Evolutionary conservation across 768 basidiomycete genomes (phyloP).

Genomic region (Amanita exitialis): DNA sequence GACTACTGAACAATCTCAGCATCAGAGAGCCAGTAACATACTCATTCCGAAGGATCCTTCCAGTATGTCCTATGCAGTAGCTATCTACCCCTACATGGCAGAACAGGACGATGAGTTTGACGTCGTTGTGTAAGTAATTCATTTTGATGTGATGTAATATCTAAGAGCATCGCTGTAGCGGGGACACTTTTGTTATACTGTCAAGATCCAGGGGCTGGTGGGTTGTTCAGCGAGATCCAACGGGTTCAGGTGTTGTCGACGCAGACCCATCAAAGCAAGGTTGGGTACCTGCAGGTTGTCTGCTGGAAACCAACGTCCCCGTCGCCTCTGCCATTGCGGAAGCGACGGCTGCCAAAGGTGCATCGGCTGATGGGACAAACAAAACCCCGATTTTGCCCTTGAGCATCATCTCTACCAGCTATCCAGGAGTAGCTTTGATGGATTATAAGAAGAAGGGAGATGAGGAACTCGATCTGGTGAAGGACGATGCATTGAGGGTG

Average conservation of each 20-base stretch:
- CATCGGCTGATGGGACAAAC: conserved; percentile 27
- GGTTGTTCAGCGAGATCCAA: conserved; percentile 93
- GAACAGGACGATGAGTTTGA: conserved; percentile 99
- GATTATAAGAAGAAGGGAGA: conserved; percentile 92
- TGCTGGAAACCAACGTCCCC: conserved; percentile 88
- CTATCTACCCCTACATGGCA: conserved; percentile 98
- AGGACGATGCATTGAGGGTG: conserved; percentile 83
- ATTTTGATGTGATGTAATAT: conserved; percentile 2
- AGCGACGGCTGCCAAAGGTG: conserved; percentile 55
- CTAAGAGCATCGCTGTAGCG: conserved; percentile 31
- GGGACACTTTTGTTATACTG: conserved; percentile 88
- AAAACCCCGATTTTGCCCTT: conserved; percentile 82
- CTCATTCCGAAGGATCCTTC: conserved; percentile 28
- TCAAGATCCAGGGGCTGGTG: conserved; percentile 98
- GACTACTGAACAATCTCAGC: not conserved
- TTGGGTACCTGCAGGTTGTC: conserved; percentile 97
- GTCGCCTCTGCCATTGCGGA: conserved; percentile 83
- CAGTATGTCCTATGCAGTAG: conserved; percentile 87
- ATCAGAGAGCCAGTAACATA: conserved; percentile 13
- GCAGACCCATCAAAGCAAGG: conserved; percentile 76
- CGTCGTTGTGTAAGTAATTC: conserved; percentile 74
- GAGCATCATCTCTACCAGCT: conserved; percentile 94
- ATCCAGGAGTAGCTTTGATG: conserved; percentile 94
- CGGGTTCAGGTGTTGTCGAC: conserved; percentile 71
- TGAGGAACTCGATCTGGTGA: conserved; percentile 82